Evolutionary conservation across 202 grass and related monocot species (phyloP).

Genomic region (Panicum virgatum): DNA sequence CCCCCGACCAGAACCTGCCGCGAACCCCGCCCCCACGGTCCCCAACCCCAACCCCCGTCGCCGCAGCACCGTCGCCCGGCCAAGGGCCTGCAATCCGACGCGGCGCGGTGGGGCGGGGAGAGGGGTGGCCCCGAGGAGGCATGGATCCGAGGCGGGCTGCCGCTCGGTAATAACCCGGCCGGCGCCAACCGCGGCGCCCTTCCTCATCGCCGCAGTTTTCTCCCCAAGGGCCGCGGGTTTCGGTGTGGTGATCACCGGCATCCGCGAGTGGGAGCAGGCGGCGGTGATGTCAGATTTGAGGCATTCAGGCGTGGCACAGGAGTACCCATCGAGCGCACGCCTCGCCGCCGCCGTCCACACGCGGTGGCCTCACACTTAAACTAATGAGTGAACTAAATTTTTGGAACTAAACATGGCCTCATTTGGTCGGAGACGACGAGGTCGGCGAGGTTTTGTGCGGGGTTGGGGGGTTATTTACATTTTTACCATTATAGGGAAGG

Average conservation of each 20-base stretch:
- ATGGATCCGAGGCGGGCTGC: not conserved
- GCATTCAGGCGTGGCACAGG: no score
- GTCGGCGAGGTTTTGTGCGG: constrained; percentile 1
- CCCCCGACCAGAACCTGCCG: no score
- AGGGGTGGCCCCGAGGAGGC: constrained; percentile 20
- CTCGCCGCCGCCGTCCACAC: not conserved
- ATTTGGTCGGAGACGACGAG: not conserved
- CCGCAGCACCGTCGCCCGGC: no score
- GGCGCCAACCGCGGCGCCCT: constrained; percentile 26
- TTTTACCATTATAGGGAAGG: no score
- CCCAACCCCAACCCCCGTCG: no score
- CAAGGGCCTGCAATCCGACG: no score
- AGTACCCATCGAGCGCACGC: constrained; percentile 24
- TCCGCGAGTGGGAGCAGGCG: not conserved
- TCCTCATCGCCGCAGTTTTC: constrained; percentile 32
- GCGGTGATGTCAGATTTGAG: not conserved
- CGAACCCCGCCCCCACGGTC: no score
- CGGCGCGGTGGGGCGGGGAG: not conserved
- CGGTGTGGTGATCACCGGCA: constrained; percentile 17
- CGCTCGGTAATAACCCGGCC: not conserved
- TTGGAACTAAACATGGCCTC: no score
- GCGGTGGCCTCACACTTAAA: constrained; percentile 37
- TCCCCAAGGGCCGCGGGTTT: not conserved
- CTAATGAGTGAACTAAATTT: not conserved
- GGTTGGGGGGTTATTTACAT: no score